Evolutionary conservation across 805 yeast genomes (phyloP).

Genomic region (Yarrowia sp.): DNA sequence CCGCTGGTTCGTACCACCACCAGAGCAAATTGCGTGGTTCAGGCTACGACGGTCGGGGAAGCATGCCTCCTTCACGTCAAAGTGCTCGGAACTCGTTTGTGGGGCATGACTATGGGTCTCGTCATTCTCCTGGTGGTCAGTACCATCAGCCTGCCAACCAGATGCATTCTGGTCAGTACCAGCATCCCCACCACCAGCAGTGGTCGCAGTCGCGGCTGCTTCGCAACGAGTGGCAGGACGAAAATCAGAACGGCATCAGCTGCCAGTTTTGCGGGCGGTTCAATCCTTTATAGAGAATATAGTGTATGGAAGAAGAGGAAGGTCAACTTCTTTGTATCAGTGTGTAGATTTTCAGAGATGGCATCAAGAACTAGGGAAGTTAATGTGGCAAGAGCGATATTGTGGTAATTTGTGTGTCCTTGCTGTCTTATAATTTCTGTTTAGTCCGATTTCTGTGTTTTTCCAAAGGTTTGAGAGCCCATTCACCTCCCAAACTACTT

Average conservation of each 20-base stretch:
- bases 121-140: neutral
- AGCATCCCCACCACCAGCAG: neutral
- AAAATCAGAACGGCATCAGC: conserved; percentile 19
- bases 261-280: conserved; percentile 25
- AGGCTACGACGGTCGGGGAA: conserved; percentile 1
- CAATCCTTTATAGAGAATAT: conserved; percentile 3
- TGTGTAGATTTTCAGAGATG: no score
- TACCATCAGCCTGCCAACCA: neutral
- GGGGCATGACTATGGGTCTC: neutral
- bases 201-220: conserved; percentile 14
- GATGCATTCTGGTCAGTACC: conserved; percentile 8
- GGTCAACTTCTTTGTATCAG: neutral
- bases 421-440: no score
- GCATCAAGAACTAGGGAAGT: no score
- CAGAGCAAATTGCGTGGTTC: neutral
- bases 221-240: conserved; percentile 33
- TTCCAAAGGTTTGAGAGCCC: no score
- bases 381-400: no score
- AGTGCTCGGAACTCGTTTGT: neutral
- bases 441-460: no score
- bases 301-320: neutral
- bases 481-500: no score
- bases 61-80: conserved; percentile 2
- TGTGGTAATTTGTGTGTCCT: no score
- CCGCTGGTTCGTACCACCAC: neutral